Conservation (phyloP, 495 filamentous ascomycete species). For the Staphylotrichum longicolle region DNA sequence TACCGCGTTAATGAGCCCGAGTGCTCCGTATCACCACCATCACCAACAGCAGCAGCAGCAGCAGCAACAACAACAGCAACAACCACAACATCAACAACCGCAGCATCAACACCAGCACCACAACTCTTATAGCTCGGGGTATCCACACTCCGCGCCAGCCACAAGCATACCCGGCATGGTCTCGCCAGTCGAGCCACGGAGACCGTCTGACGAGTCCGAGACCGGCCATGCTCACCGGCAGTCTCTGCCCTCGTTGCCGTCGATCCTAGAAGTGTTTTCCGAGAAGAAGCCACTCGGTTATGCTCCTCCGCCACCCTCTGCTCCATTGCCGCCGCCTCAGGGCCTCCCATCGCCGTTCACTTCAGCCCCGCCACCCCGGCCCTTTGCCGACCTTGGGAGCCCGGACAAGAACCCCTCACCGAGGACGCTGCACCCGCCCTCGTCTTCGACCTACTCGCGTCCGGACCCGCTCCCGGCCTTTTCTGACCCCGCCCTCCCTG, state of each 20-base stretch:
- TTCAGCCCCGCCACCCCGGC: slow-evolving; percentile 25
- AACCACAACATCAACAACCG: too few species aligned
- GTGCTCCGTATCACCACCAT: slow-evolving; percentile 35
- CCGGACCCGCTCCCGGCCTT: slow-evolving; percentile 35
- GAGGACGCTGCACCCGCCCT: slow-evolving; percentile 32
- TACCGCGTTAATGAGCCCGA: slow-evolving; percentile 49
- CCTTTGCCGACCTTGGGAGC: slow-evolving; percentile 28
- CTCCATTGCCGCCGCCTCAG: slow-evolving; percentile 24
- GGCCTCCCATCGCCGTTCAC: slow-evolving; percentile 38
- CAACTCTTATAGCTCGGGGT: slow-evolving; percentile 36
- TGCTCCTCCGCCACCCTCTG: slow-evolving; percentile 35
- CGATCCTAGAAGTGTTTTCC: slow-evolving; percentile 49
- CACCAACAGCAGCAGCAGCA: slow-evolving; percentile 1
- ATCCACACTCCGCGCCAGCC: slow-evolving; percentile 38
- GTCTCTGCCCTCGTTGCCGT: slow-evolving; percentile 50
- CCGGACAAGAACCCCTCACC: slow-evolving; percentile 39
- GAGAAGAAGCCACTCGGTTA: slow-evolving; percentile 39
- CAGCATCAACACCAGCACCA: slow-evolving; percentile 36
- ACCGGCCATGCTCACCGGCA: slow-evolving; percentile 41
- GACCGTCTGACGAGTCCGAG: slow-evolving; percentile 44
- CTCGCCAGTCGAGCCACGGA: slow-evolving; percentile 44
- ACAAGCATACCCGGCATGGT: slow-evolving; percentile 45
- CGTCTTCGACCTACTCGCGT: slow-evolving; percentile 29
- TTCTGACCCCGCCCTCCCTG: slow-evolving; percentile 34
- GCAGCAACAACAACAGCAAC: too few species aligned